A percentile compares a stretch with the other conserved stretches of the same genome.
phyloP scores from a whole-genome alignment of 2,329 filamentous ascomycete species.

The Aspergillus sp. region DNA sequence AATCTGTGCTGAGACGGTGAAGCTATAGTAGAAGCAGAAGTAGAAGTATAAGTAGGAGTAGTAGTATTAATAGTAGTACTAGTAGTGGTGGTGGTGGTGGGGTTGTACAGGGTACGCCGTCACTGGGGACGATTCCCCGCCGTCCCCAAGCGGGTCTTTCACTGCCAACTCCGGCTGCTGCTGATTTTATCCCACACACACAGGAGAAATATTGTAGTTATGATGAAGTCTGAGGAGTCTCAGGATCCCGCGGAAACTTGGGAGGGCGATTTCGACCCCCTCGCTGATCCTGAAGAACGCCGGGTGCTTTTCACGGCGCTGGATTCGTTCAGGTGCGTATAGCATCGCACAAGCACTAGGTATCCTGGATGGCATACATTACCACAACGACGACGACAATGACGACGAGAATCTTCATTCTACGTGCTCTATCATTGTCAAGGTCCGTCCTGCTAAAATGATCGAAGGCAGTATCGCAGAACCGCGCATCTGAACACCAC shows the following conservation, averaged over 20 bases:
- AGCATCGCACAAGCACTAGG: neutral
- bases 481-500: slow-evolving; percentile 84
- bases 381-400: neutral
- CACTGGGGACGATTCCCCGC: slow-evolving; percentile 6
- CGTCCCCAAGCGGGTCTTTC: neutral
- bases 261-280: slow-evolving; percentile 56
- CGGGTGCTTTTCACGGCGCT: slow-evolving; percentile 71
- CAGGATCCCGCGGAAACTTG: slow-evolving; percentile 31
- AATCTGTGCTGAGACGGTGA: no score
- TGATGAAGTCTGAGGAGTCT: neutral
- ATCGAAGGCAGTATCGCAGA: slow-evolving; percentile 67
- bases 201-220: no score
- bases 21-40: no score
- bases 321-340: slow-evolving; percentile 77
- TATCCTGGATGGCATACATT: neutral
- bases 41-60: no score
- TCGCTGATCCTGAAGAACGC: slow-evolving; percentile 70
- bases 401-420: no score
- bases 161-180: neutral
- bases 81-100: neutral
- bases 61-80: no score
- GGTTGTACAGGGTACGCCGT: neutral
- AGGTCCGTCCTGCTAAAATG: neutral
- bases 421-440: no score
- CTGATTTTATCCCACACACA: neutral